phyloP scores from a whole-genome alignment of 2,329 filamentous ascomycete genomes.

The Phaeosphaeria sp. region DNA sequence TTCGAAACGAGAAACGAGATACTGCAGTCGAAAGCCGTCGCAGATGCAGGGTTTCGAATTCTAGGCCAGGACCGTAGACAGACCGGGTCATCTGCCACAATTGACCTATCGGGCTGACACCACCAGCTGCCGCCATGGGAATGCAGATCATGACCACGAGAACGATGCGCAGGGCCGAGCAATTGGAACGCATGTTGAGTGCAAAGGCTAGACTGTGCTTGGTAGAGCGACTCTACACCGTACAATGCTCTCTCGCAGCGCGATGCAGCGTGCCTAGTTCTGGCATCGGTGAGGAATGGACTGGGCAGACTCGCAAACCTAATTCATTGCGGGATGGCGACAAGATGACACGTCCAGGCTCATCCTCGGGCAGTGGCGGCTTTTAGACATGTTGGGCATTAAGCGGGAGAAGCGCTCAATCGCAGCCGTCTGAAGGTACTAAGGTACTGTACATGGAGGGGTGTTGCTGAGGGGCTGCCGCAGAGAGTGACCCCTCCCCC shows the following conservation, averaged over 20 bases:
- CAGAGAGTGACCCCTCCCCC: constrained; percentile 18
- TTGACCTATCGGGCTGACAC: constrained; percentile 45
- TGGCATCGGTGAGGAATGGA: constrained; percentile 24
- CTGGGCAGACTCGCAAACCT: constrained; percentile 3
- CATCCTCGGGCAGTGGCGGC: constrained; percentile 26
- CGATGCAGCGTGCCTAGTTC: not conserved
- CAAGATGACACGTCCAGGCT: constrained; percentile 5
- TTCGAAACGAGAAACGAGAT: constrained; percentile 40
- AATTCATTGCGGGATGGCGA: constrained; percentile 8
- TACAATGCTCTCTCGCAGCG: not conserved
- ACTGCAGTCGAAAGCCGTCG: constrained; percentile 25
- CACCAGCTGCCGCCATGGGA: constrained; percentile 28
- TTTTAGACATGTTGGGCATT: constrained; percentile 11
- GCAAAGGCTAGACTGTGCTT: not conserved
- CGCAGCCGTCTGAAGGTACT: constrained; percentile 5
- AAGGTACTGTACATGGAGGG: not conserved
- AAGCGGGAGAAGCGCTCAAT: constrained; percentile 19
- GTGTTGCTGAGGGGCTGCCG: constrained; percentile 14
- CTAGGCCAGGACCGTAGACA: not conserved
- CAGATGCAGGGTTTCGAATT: constrained; percentile 41
- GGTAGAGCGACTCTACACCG: not conserved
- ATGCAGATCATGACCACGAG: constrained; percentile 39
- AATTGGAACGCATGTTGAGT: not conserved
- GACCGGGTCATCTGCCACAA: constrained; percentile 36
- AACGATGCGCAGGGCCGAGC: constrained; percentile 28